Conservation (phyloP, 495 filamentous ascomycete genomes). For the Talaromyces thailandensis region DNA sequence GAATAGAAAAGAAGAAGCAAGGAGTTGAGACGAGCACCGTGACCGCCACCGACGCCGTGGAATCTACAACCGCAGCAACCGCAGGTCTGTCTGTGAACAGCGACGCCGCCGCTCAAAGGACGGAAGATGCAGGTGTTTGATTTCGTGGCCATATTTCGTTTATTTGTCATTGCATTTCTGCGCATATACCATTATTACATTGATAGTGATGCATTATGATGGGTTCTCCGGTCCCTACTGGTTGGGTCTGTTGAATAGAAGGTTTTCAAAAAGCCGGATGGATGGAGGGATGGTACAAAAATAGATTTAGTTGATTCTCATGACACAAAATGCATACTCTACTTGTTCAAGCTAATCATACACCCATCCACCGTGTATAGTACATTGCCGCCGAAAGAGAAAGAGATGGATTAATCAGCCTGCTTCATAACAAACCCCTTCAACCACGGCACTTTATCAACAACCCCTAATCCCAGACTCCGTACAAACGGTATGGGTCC, state of each 20-base stretch:
- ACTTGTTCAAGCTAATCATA: background rate
- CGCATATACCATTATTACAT: background rate
- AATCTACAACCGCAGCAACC: background rate
- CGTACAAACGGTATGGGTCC: conserved; percentile 71
- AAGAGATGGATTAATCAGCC: conserved; percentile 42
- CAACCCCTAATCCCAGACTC: conserved; percentile 63
- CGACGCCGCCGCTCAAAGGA: background rate
- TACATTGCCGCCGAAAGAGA: background rate
- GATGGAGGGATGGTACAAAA: background rate
- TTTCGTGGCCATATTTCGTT: background rate
- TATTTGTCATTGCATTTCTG: background rate
- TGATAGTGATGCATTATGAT: background rate
- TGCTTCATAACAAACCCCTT: conserved; percentile 86
- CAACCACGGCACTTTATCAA: conserved; percentile 66
- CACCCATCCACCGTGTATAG: background rate
- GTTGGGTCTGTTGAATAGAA: background rate
- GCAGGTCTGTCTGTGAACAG: background rate
- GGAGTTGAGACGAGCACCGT: background rate
- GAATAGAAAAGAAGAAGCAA: background rate
- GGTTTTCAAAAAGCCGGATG: background rate
- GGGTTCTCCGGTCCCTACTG: background rate
- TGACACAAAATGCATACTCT: background rate
- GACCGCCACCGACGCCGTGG: background rate
- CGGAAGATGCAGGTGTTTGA: conserved; percentile 1
- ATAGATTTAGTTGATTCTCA: conserved; percentile 2